These are phyloP conservation scores for Yamadazyma akitaensis DNA, from an alignment of 805 yeast genomes.

Conservation along the genomic window DNA sequence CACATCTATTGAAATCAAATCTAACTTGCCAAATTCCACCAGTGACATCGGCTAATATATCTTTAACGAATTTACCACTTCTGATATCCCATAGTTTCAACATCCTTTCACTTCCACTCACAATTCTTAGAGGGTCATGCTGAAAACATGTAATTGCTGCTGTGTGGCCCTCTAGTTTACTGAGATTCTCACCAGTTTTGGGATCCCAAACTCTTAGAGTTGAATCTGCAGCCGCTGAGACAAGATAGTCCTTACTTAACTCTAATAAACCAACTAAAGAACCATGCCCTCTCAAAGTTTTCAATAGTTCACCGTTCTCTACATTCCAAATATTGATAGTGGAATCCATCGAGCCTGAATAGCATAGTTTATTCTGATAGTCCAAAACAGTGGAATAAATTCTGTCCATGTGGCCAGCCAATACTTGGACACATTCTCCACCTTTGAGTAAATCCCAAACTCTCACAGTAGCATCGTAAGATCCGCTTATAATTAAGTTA, in stretches of 20 bases:
- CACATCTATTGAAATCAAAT: constrained; percentile 78
- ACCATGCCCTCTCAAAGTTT: constrained; percentile 80
- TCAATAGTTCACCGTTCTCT: constrained; percentile 64
- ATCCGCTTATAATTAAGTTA: constrained; percentile 79
- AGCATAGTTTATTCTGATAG: constrained; percentile 69
- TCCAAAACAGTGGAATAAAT: constrained; percentile 90
- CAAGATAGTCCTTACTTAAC: constrained; percentile 69
- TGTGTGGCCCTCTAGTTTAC: constrained; percentile 75
- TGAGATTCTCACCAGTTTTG: constrained; percentile 59
- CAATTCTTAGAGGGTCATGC: constrained; percentile 77
- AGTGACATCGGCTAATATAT: constrained; percentile 66
- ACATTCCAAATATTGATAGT: constrained; percentile 89
- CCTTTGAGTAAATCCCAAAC: constrained; percentile 82
- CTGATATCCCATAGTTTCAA: constrained; percentile 83
- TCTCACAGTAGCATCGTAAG: constrained; percentile 84
- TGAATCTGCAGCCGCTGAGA: constrained; percentile 95
- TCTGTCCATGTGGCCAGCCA: constrained; percentile 81
- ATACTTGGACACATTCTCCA: constrained; percentile 66
- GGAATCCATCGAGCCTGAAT: constrained; percentile 89
- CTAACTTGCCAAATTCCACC: constrained; percentile 95
- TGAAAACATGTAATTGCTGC: constrained; percentile 92
- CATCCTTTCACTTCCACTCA: constrained; percentile 87
- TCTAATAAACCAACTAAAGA: constrained; percentile 86
- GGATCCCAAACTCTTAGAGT: constrained; percentile 94
- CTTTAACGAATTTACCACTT: constrained; percentile 72